Conservation (phyloP, 306 rosid genomes). For the Prunus salicina region DNA sequence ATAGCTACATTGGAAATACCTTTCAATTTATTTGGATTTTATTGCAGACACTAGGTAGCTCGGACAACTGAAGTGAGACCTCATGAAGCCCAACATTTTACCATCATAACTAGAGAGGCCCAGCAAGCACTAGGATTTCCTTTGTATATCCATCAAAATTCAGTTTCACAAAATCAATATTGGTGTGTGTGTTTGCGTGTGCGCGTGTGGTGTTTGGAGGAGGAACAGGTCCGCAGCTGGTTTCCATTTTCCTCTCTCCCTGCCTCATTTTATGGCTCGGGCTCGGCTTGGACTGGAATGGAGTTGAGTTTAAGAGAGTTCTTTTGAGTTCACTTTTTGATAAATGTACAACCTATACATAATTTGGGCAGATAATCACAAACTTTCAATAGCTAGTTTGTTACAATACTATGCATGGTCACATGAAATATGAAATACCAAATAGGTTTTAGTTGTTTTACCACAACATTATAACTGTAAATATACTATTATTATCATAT, state of each 20-base stretch:
- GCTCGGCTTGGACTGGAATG: no score
- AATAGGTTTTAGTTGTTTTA: background rate
- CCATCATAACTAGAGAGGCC: background rate
- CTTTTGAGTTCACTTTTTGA: no score
- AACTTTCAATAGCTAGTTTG: no score
- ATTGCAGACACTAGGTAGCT: background rate
- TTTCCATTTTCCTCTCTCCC: background rate
- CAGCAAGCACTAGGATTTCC: background rate
- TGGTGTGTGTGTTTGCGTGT: no score
- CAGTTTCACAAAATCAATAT: background rate
- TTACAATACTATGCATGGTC: no score
- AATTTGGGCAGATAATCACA: no score
- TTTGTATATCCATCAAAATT: background rate
- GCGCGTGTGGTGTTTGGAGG: background rate
- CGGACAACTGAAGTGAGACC: background rate
- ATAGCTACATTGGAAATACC: background rate
- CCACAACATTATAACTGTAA: background rate
- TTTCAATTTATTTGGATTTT: background rate
- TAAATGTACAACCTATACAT: no score
- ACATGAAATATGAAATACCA: no score
- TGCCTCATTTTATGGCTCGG: no score
- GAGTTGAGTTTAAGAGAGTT: no score
- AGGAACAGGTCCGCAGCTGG: background rate
- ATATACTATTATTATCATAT: background rate
- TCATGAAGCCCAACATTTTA: background rate